Evolutionary conservation across 257 asterid genomes (phyloP).

Genomic region (Plantago ovata): DNA sequence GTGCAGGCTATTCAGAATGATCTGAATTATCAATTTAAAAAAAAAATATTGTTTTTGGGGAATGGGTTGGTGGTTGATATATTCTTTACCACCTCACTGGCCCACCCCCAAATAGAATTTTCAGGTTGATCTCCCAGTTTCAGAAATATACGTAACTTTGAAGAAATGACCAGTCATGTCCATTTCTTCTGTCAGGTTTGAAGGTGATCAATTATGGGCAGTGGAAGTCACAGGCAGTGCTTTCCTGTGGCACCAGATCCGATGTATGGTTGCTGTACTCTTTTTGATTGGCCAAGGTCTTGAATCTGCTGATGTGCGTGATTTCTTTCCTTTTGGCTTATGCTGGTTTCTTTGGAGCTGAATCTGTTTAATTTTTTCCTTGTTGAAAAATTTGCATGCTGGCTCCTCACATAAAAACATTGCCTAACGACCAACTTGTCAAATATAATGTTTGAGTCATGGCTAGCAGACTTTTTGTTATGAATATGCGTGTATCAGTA

Average conservation of each 20-base stretch:
- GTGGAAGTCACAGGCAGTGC: constrained; percentile 85
- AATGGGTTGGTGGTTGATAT: background rate
- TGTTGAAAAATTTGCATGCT: constrained; percentile 3
- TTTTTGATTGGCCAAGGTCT: constrained; percentile 94
- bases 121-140: constrained; percentile 13
- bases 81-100: background rate
- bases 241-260: constrained; percentile 99
- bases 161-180: constrained; percentile 9
- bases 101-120: background rate
- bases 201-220: constrained; percentile 69
- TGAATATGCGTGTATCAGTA: background rate
- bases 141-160: constrained; percentile 11
- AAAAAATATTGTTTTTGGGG: background rate
- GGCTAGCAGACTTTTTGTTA: constrained; percentile 14
- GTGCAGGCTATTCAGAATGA: constrained; percentile 31
- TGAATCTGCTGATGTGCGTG: constrained; percentile 81
- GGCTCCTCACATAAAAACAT: constrained; percentile 13
- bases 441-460: background rate
- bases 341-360: constrained; percentile 16
- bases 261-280: constrained; percentile 92
- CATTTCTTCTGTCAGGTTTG: constrained; percentile 43
- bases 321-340: constrained; percentile 6
- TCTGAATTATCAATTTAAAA: background rate
- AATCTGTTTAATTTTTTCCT: constrained; percentile 12
- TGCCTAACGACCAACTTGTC: constrained; percentile 13